Base-by-base conservation (phyloP, 2,329 filamentous ascomycete species). In the Trichoderma atrobrunneum region DNA sequence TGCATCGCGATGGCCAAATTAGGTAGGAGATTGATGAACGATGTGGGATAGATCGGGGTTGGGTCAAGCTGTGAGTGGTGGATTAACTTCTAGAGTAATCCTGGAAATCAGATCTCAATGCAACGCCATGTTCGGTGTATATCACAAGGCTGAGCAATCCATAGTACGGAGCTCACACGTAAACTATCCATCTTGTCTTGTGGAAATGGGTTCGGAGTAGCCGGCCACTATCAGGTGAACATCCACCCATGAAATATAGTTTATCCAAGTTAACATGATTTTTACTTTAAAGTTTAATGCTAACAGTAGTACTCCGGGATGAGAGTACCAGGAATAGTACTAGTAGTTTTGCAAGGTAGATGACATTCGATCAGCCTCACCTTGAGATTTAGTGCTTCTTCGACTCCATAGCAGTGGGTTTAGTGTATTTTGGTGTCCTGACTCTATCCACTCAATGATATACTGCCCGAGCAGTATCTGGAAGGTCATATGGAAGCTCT, bases 41-140 rank as follows among this genome's bases (percentile, higher is more conserved):
- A 16, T 26, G 39, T 36, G 57, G 54, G 26, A 59, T 60, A 12
- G 59, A 60, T 56, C 48, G 48, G 24, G 32, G 36, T 21, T 64
- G 34, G 43, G 21, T 10, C 12, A 12, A 62, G n/a, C 36, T 59
- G 48, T 70, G 66, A 73, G n/a, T 73, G 68, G 72, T 64, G 72
- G 72, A 73, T 71, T 71, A 67, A 71, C n/a, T 71, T 32, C 32
- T 24, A 66, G 39, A 24, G 39, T 24, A 26, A 56, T 63, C 26
- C 10, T 24, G 24, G 43, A 32, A 72, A 36, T 14, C 57, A 70
- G 67, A 62, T 62, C 57, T 54, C 18, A 61, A 26, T 67, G 30
- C 28, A 7, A 54, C 12, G 57, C 26, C 51, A 57, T n/a, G 43
- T 34, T 69, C 14, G n/a, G n/a, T 51, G n/a, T 51, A 3, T 34